Conservation (phyloP, 352 stramenopile genomes). For the Phytophthora citrophthora region DNA sequence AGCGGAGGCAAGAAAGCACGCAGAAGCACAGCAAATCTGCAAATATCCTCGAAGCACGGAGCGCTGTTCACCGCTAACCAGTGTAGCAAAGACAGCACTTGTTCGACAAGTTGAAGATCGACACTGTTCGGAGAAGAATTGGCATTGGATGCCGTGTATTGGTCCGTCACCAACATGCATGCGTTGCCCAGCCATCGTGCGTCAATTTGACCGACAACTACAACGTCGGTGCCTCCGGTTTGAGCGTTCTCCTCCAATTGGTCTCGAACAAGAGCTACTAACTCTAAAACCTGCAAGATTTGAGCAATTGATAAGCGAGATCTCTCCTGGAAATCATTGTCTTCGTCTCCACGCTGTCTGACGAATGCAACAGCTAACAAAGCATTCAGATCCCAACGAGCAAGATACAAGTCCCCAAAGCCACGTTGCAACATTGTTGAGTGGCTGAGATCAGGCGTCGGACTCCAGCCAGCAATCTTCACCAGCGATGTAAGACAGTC, state of each 20-base stretch:
- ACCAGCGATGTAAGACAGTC: conserved; percentile 45
- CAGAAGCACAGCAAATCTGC: conserved; percentile 34
- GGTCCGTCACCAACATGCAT: conserved; percentile 27
- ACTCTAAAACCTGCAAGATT: conserved; percentile 46
- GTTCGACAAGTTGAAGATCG: conserved; percentile 30
- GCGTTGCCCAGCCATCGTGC: conserved; percentile 30
- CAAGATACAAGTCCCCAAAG: conserved; percentile 62
- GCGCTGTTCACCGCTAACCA: conserved; percentile 36
- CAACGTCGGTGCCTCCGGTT: conserved; percentile 4
- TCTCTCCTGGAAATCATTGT: conserved; percentile 54
- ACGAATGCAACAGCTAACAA: conserved; percentile 50
- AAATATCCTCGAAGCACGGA: conserved; percentile 39
- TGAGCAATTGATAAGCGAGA: conserved; percentile 30
- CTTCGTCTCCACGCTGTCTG: conserved; percentile 38
- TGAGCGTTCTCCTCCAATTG: conserved; percentile 27
- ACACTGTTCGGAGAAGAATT: neutral
- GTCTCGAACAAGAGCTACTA: conserved; percentile 23
- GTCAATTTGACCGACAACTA: conserved; percentile 29
- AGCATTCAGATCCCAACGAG: conserved; percentile 54
- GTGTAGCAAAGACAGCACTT: conserved; percentile 38
- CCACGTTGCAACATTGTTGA: conserved; percentile 10
- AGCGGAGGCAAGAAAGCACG: conserved; percentile 27
- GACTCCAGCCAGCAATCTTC: conserved; percentile 43
- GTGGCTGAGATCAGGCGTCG: conserved; percentile 6
- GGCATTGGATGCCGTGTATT: neutral